Percentiles rank a stretch among this genome's conserved stretches.
These are phyloP conservation scores for Beauveria bassiana DNA, from an alignment of 2,329 filamentous ascomycete species.

Conservation along the genomic window DNA sequence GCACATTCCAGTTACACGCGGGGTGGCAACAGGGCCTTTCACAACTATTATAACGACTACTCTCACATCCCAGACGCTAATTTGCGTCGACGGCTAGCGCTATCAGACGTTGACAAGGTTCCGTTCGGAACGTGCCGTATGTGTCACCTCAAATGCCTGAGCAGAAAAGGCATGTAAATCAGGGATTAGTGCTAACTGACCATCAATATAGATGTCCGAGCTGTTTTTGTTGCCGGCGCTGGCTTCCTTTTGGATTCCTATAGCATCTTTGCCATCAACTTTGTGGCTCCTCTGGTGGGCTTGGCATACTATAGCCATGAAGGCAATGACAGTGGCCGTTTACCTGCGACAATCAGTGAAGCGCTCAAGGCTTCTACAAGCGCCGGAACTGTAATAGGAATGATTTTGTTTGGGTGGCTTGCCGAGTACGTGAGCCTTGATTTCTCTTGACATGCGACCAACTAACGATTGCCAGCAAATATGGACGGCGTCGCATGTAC, in stretches of 20 bases:
- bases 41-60: constrained; percentile 67
- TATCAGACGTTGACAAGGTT: constrained; percentile 74
- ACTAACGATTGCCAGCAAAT: constrained; percentile 29
- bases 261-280: constrained; percentile 72
- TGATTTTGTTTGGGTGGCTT: constrained; percentile 68
- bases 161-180: neutral
- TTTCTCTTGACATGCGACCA: neutral
- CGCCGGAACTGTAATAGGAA: constrained; percentile 70
- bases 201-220: constrained; percentile 49
- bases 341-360: constrained; percentile 60
- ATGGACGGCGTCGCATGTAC: constrained; percentile 77
- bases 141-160: constrained; percentile 14
- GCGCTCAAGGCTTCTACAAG: constrained; percentile 77
- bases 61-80: constrained; percentile 64
- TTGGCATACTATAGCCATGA: constrained; percentile 63
- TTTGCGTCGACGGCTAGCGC: constrained; percentile 63
- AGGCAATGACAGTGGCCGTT: constrained; percentile 41
- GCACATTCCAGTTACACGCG: constrained; percentile 34
- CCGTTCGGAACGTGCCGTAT: constrained; percentile 64
- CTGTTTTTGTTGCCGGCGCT: constrained; percentile 67
- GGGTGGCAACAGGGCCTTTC: constrained; percentile 61
- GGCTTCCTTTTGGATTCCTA: constrained; percentile 83
- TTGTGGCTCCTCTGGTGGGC: constrained; percentile 64
- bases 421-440: constrained; percentile 45
- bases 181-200: neutral